phyloP scores from a whole-genome alignment of 345 rosid species.

The Moricandia arvensis region DNA sequence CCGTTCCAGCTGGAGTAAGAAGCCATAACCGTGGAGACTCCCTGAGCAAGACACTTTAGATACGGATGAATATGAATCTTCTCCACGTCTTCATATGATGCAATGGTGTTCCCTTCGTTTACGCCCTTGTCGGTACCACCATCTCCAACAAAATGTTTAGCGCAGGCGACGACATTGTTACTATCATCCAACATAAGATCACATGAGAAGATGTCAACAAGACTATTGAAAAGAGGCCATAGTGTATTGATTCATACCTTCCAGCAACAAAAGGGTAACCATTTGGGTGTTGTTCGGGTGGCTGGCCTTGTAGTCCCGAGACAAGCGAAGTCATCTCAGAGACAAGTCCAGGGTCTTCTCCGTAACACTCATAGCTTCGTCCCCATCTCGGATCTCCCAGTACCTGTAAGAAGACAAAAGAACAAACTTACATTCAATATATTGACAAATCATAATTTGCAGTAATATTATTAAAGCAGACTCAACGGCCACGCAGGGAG shows the following conservation, averaged over 20 bases:
- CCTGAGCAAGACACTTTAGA: constrained; percentile 65
- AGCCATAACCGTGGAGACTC: constrained; percentile 88
- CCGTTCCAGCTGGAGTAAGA: constrained; percentile 92
- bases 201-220: not conserved
- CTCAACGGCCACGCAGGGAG: constrained; percentile 92
- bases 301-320: constrained; percentile 81
- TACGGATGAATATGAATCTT: constrained; percentile 76
- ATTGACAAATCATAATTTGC: not conserved
- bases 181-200: constrained; percentile 32
- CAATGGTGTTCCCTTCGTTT: constrained; percentile 78
- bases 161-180: constrained; percentile 72
- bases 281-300: constrained; percentile 58
- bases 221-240: not conserved
- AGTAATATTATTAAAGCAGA: no score
- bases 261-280: constrained; percentile 84
- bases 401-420: constrained; percentile 41
- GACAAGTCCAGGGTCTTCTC: constrained; percentile 73
- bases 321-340: constrained; percentile 65
- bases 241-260: constrained; percentile 54
- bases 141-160: constrained; percentile 98
- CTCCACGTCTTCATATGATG: constrained; percentile 66
- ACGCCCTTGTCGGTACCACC: constrained; percentile 78
- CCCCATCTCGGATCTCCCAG: constrained; percentile 90
- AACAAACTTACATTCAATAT: not conserved
- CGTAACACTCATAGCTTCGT: constrained; percentile 73